Base-by-base conservation (phyloP, 495 filamentous ascomycete species). In the Parathielavia hyrcaniae region DNA sequence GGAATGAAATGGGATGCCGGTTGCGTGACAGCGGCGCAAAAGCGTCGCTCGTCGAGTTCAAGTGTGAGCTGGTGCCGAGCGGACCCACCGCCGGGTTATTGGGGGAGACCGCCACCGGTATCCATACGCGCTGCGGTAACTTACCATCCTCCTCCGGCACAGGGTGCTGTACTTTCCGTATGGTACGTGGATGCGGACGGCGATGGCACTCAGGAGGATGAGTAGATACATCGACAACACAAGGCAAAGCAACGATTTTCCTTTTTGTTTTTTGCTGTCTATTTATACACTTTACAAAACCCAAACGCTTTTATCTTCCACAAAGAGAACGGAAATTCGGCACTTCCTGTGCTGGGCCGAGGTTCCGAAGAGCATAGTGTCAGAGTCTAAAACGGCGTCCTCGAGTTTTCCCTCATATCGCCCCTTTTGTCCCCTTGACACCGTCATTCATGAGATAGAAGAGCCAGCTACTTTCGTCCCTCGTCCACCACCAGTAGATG, bases 281-380 rank as follows among this genome's bases (percentile, higher is more conserved):
- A 66, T 66, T 64, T 60, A 56, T 66, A 68, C 63, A 66, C 38
- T 58, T 53, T 63, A 57, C 51, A 61, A 58, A 19, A 35, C 52
- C 56, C 45, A 57, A 54, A 52, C 58, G 47, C 61, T 67, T 71
- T 71, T 69, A 34, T 67, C 61, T 67, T 69, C 55, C 59, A 19
- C 26, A 53, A 30, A 60, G 43, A 57, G 32, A 50, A 50, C 32
- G 22, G 50, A 53, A 47, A 30, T 40, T 30, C 47, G 44, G 44
- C 34, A 35, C 26, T 48, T 13, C 48, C 39, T 32, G 16, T 32
- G 36, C 7, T 59, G 44, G 44, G 17, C 57, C 50, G 50, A 54
- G 50, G 20, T 43, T 54, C 57, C 50, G 39, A 57, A 55, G 58
- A 48, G 55, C 58, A 55, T 38, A 53, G 53, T 49, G 54, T 59